Base-by-base conservation (phyloP, 768 basidiomycete species). In the Kwoniella heveanensis region DNA sequence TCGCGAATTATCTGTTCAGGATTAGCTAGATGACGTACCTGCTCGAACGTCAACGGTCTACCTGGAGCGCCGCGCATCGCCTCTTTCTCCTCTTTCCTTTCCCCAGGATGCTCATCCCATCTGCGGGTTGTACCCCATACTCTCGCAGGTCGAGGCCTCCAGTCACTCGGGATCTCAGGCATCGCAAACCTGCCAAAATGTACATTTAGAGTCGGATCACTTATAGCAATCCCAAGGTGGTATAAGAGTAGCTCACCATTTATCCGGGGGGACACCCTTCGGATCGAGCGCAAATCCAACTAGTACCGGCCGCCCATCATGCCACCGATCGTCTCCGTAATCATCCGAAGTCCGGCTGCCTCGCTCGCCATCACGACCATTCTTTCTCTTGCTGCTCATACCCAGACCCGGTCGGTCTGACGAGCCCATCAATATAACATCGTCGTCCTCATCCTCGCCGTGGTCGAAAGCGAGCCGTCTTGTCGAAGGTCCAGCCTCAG, bases 81-180 rank as follows among this genome's bases (percentile, higher is more conserved):
- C 48, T 68, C 68, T 49, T 78, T 77, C 57, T 67, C 66, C 62
- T 65, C 66, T 27, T 52, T 49, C 39, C 62, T 62, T 7, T 57
- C 62, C 17, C 58, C 70, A 1, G 74, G 73, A 49, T 57, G 61
- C 36, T 74, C 69, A 58, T 71, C 77, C 64, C 68, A 79, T 68
- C 69, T 80, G 63, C 70, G 70, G 2, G 60, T 74, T 30, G 70
- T 76, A 13, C 80, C 82, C 88, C 92, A 95, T 1, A 96, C 84
- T n/a, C 85, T 82, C 25, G 82, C 83, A 1, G 94, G 96, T 71
- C 94, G 83, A 0, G 96, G 90, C 68, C 83, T 85, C 95, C 95
- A 98, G 17, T 86, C 89, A 64, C 84, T 74, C 2, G 94, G 93
- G 49, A 95, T 82, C 15, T 90, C 88, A 1, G 92, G 90, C 32